Conservation (phyloP, 2,329 filamentous ascomycete genomes). For the Ceratocystis ficicola region DNA sequence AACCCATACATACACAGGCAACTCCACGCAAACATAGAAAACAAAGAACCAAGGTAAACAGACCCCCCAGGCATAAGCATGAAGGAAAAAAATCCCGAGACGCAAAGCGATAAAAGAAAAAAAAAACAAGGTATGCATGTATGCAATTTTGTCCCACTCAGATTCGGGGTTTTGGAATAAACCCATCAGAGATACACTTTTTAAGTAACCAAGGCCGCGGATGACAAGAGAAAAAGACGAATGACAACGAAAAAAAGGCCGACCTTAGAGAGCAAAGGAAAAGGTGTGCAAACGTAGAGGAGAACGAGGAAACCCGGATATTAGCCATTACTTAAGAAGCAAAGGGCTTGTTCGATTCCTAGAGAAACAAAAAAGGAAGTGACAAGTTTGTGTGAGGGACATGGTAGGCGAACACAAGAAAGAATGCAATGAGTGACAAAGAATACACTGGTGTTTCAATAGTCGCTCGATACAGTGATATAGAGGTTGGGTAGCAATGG, state of each 20-base stretch:
- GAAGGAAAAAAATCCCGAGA: not conserved
- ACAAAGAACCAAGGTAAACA: constrained; percentile 8
- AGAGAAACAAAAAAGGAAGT: not conserved
- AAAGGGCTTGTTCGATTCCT: not conserved
- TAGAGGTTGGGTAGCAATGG: not conserved
- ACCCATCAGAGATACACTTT: not conserved
- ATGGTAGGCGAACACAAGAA: not conserved
- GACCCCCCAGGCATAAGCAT: not conserved
- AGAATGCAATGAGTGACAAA: not conserved
- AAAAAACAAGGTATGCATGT: not conserved
- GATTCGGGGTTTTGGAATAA: not conserved
- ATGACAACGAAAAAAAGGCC: not conserved
- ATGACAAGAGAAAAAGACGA: not conserved
- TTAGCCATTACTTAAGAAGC: not conserved
- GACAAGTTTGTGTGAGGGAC: not conserved
- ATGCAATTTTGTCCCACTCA: not conserved
- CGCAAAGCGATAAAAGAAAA: constrained; percentile 4
- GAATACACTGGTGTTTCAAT: not conserved
- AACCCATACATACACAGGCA: constrained; percentile 8
- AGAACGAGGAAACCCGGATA: not conserved
- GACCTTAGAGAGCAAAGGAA: not conserved
- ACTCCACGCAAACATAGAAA: constrained; percentile 4
- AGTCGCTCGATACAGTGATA: not conserved
- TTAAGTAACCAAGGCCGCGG: not conserved
- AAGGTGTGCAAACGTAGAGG: not conserved